Percentiles rank a stretch among this genome's conserved stretches.
phyloP scores from a whole-genome alignment of 768 basidiomycete genomes.

The Panus rudis region DNA sequence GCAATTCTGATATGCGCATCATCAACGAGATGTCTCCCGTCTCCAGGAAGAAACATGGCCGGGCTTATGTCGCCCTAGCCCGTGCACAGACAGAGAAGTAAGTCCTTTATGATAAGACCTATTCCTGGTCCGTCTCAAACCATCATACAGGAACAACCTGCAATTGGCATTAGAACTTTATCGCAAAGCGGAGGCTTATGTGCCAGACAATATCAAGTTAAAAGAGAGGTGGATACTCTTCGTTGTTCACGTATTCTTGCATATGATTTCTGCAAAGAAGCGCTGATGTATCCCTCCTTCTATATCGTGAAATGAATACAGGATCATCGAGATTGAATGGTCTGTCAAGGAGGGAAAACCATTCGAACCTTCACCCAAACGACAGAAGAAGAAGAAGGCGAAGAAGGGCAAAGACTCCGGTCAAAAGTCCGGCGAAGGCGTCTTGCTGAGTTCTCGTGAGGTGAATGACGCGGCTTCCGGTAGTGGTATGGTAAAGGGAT shows the following conservation, averaged over 20 bases:
- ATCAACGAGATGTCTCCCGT: slow-evolving; percentile 62
- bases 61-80: slow-evolving; percentile 79
- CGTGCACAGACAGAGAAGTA: slow-evolving; percentile 78
- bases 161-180: slow-evolving; percentile 75
- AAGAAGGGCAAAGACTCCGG: slow-evolving; percentile 21
- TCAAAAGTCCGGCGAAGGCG: neutral
- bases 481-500: too few species aligned
- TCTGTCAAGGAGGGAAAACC: slow-evolving; percentile 55
- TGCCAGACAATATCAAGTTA: slow-evolving; percentile 81
- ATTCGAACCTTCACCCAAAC: slow-evolving; percentile 51
- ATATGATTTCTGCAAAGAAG: slow-evolving; percentile 40
- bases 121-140: neutral
- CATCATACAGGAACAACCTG: slow-evolving; percentile 60
- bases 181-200: slow-evolving; percentile 73
- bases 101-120: slow-evolving; percentile 20
- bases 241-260: slow-evolving; percentile 57
- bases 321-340: slow-evolving; percentile 81
- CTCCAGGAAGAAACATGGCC: slow-evolving; percentile 75
- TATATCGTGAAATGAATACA: slow-evolving; percentile 30
- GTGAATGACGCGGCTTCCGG: neutral
- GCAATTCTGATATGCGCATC: slow-evolving; percentile 52
- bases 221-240: slow-evolving; percentile 84
- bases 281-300: too few species aligned
- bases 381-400: slow-evolving; percentile 39
- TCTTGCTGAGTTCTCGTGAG: neutral